Evolutionary conservation across 2,329 filamentous ascomycete genomes (phyloP), one percentile per base, ranked within the genome.

Genomic region (Monilinia laxa): DNA sequence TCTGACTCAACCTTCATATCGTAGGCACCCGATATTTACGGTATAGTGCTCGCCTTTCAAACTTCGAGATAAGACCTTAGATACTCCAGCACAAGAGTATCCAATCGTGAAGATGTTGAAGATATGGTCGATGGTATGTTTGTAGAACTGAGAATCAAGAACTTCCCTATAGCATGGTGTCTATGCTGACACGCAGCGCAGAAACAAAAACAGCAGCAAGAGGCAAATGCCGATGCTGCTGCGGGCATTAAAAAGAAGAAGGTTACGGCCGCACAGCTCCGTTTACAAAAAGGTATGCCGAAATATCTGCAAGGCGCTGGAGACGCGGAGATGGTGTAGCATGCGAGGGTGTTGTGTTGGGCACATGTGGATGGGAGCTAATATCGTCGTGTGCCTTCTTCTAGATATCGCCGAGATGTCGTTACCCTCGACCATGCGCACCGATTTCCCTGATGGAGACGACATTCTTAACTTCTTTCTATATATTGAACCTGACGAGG

Each of bases 191-290:
- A 10, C 6, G 14, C 11, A 25, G 18, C 38, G 42, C 80, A 96
- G 89, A 93, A 96, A 83, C 95, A 97, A 81, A 91, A 97, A 84
- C 92, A 97, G 84, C 92, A 97, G 81, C 91, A 96, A 81, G 93
- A 92, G 75, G 92, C 93, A 73, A 92, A 93, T 75, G 92, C 91
- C 67, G 89, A 90, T 72, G 87, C 84, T 45, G 84, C 87, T 55
- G 86, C 83, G 0, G 89, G 88, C 20, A 86, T 88, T 65, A 97
- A 93, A 83, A 98, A 97, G 86, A 98, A 97, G 87, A 98, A 97
- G 84, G 93, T 99, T 71, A 98, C 95, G 28, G 92, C 95, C 23
- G 95, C 95, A 65, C 93, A 98, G 81, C 82, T 98, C 70, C 90
- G 95, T 68, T 93, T 97, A 69, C 95, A 98, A 80, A 96, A 97